phyloP scores from a whole-genome alignment of 1,284 basidiomycete genomes.

The Athelia psychrophila region DNA sequence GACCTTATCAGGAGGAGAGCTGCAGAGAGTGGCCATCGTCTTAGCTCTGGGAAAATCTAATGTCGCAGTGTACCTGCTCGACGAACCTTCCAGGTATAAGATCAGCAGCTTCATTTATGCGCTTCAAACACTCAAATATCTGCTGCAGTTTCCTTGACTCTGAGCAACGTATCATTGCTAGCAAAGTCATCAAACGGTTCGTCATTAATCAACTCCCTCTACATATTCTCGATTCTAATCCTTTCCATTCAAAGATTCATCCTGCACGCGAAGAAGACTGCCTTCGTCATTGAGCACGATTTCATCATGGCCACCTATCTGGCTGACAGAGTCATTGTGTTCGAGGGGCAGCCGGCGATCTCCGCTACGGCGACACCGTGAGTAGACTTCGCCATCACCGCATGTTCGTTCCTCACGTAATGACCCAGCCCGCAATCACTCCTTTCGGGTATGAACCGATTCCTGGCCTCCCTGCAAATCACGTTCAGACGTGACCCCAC shows the following conservation, averaged over 20 bases:
- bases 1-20: conserved; percentile 94
- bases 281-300: conserved; percentile 97
- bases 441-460: conserved; percentile 88
- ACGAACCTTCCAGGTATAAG: conserved; percentile 37
- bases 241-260: conserved; percentile 71
- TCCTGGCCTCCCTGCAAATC: conserved; percentile 90
- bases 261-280: conserved; percentile 92
- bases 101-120: too few relatives aligned
- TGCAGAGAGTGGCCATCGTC: conserved; percentile 94
- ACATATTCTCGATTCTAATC: conserved; percentile 7
- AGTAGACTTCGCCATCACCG: conserved; percentile 23
- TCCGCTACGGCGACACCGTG: conserved; percentile 84
- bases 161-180: conserved; percentile 96
- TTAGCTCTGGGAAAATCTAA: conserved; percentile 85
- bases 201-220: conserved; percentile 11
- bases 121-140: too few relatives aligned
- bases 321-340: conserved; percentile 95
- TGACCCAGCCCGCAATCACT: conserved; percentile 71
- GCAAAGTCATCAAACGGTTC: conserved; percentile 94
- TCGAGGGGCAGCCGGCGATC: conserved; percentile 83
- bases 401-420: conserved; percentile 11
- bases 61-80: conserved; percentile 83
- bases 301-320: conserved; percentile 98
- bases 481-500: conserved; percentile 96
- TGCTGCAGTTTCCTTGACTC: conserved; percentile 84